phyloP scores from a whole-genome alignment of 2,329 filamentous ascomycete genomes.

The Fusarium piperis region DNA sequence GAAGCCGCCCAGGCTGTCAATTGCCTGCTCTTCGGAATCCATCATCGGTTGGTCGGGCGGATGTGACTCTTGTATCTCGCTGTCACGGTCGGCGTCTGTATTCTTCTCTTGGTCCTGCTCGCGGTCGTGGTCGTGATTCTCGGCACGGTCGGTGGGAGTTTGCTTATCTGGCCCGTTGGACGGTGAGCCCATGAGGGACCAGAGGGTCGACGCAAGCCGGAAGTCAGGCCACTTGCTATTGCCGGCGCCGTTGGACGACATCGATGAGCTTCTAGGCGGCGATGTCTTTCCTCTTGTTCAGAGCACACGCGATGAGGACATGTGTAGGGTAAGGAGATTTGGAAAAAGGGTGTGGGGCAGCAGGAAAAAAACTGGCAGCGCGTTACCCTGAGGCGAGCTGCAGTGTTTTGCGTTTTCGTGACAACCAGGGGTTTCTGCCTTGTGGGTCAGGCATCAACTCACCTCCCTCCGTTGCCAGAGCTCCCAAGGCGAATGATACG shows the following conservation, averaged over 20 bases:
- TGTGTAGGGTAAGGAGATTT: slow-evolving; percentile 41
- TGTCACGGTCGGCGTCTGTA: slow-evolving; percentile 24
- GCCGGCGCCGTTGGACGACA: slow-evolving; percentile 38
- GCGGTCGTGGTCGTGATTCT: slow-evolving; percentile 28
- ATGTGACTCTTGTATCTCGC: slow-evolving; percentile 26
- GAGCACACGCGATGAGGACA: slow-evolving; percentile 20
- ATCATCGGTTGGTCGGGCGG: slow-evolving; percentile 29
- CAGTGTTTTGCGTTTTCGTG: slow-evolving; percentile 19
- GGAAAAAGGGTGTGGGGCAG: slow-evolving; percentile 40
- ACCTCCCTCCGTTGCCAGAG: background rate
- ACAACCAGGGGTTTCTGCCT: slow-evolving; percentile 29
- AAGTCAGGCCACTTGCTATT: slow-evolving; percentile 48
- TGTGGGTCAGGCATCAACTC: slow-evolving; percentile 27
- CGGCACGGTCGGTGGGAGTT: slow-evolving; percentile 29
- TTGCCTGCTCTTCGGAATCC: slow-evolving; percentile 35
- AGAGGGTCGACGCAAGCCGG: slow-evolving; percentile 45
- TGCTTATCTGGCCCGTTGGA: slow-evolving; percentile 39
- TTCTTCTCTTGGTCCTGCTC: slow-evolving; percentile 30
- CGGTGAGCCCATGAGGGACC: slow-evolving; percentile 44
- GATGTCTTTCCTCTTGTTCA: slow-evolving; percentile 29
- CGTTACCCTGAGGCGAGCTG: slow-evolving; percentile 25
- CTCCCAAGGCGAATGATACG: background rate
- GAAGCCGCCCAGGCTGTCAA: slow-evolving; percentile 41
- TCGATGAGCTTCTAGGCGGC: slow-evolving; percentile 35
- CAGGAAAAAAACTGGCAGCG: slow-evolving; percentile 40